Conservation (phyloP, 208 protist species). For the Trypanosoma caninum region DNA sequence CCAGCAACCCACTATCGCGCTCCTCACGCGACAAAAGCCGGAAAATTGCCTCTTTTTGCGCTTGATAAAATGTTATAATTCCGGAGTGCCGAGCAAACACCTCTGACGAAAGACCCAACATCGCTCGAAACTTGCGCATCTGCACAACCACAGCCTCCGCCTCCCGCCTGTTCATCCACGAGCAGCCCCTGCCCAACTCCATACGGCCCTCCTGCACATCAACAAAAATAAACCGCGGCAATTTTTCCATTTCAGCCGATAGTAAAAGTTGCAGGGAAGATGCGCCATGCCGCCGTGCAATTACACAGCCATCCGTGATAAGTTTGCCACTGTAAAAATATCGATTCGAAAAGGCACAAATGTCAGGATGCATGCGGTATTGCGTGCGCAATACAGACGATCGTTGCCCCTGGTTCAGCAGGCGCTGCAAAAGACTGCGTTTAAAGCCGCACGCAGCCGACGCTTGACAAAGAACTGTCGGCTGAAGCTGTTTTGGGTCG, state of each 20-base stretch:
- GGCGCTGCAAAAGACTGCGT: conserved; percentile 69
- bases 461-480: conserved; percentile 70
- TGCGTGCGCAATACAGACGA: conserved; percentile 77
- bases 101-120: conserved; percentile 41
- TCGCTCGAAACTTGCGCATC: conserved; percentile 63
- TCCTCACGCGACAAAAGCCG: conserved; percentile 48
- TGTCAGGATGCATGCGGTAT: conserved; percentile 90
- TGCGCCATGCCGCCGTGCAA: conserved; percentile 5
- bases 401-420: conserved; percentile 54
- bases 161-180: conserved; percentile 45
- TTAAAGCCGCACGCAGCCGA: conserved; percentile 53
- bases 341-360: conserved; percentile 78
- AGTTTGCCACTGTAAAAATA: conserved; percentile 78
- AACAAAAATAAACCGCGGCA: conserved; percentile 68
- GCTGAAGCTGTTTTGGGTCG: conserved; percentile 89
- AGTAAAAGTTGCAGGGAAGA: not conserved
- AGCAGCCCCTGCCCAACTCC: conserved; percentile 39
- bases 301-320: conserved; percentile 39
- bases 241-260: conserved; percentile 14
- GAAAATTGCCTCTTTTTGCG: conserved; percentile 55
- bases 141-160: conserved; percentile 54
- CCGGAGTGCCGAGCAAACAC: conserved; percentile 52
- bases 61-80: conserved; percentile 87
- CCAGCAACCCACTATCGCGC: conserved; percentile 49
- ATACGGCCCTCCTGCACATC: conserved; percentile 51